phyloP scores from a whole-genome alignment of 139 green algal genomes.

The Yamagishiella unicocca region DNA sequence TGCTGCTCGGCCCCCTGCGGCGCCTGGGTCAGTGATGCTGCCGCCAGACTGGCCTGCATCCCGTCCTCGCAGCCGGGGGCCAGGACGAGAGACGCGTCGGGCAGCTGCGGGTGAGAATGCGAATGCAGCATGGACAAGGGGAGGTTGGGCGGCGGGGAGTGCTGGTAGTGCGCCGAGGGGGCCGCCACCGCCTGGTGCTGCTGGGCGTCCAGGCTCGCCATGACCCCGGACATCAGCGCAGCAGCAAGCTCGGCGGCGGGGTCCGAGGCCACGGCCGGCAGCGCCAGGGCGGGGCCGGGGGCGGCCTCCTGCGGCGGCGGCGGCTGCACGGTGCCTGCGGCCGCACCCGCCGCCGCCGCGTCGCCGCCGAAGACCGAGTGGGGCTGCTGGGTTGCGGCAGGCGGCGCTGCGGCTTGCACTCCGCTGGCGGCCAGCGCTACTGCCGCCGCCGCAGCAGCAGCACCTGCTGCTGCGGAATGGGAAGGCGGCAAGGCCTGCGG shows the following conservation, averaged over 20 bases:
- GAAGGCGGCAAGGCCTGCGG: neutral
- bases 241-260: neutral
- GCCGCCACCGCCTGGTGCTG: too few species aligned
- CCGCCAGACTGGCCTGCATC: neutral
- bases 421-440: neutral
- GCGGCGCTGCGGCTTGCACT: neutral
- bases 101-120: neutral
- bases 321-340: neutral
- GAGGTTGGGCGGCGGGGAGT: too few species aligned
- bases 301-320: neutral
- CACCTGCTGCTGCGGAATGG: too few species aligned
- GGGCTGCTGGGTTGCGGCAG: neutral
- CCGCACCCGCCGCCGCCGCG: neutral
- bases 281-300: neutral
- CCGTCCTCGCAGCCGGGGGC: neutral
- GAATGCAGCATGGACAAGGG: too few species aligned
- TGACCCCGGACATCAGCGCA: neutral
- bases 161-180: too few species aligned
- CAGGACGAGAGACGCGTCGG: neutral
- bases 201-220: neutral
- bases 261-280: neutral
- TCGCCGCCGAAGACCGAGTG: neutral
- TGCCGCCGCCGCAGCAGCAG: neutral
- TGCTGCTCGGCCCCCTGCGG: too few species aligned
- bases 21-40: too few species aligned